Conservation (phyloP, 2,329 filamentous ascomycete species). For the Periconia sp. region DNA sequence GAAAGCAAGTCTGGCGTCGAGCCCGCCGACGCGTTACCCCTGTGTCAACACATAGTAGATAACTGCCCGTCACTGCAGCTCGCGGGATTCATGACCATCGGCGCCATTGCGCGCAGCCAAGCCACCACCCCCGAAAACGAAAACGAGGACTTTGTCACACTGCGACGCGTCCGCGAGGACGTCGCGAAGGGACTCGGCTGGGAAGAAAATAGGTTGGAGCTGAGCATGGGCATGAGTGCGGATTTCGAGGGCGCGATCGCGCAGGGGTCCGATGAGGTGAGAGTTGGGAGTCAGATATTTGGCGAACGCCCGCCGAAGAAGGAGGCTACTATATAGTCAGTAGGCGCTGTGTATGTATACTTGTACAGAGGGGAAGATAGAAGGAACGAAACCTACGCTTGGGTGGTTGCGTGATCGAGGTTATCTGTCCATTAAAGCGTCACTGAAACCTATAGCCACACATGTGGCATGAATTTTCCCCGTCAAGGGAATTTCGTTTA, state of each 20-base stretch:
- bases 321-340: slow-evolving; percentile 71
- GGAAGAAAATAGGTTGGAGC: slow-evolving; percentile 64
- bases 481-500: too few relatives aligned
- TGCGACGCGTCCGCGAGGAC: slow-evolving; percentile 70
- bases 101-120: slow-evolving; percentile 82
- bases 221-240: slow-evolving; percentile 99
- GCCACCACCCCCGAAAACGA: slow-evolving; percentile 71
- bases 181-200: slow-evolving; percentile 65
- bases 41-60: slow-evolving; percentile 71
- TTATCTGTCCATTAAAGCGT: too few relatives aligned
- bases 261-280: slow-evolving; percentile 84
- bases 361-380: too few relatives aligned
- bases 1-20: slow-evolving; percentile 79
- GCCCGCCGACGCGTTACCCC: slow-evolving; percentile 62
- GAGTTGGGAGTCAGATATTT: slow-evolving; percentile 93
- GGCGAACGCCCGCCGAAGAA: slow-evolving; percentile 77
- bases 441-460: too few relatives aligned
- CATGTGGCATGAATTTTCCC: too few relatives aligned
- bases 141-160: slow-evolving; percentile 82
- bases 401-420: too few relatives aligned
- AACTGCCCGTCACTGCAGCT: slow-evolving; percentile 74
- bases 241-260: slow-evolving; percentile 89
- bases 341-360: too few relatives aligned
- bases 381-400: too few relatives aligned
- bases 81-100: slow-evolving; percentile 93